Evolutionary conservation across 805 yeast genomes (phyloP).

Genomic region (Kodamaea neixiangensis): DNA sequence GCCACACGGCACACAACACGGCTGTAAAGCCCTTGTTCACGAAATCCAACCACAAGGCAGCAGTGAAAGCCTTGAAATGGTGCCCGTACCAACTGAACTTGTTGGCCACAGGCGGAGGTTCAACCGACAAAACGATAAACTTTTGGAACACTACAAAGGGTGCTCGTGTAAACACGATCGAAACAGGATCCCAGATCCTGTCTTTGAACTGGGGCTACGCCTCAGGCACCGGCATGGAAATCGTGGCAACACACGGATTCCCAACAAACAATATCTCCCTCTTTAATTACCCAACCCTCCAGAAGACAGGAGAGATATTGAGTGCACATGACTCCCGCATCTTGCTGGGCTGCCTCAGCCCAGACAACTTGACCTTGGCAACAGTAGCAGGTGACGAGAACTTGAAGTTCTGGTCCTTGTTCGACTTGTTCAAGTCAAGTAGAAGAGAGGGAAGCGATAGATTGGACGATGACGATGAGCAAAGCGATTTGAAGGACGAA

Average conservation of each 20-base stretch:
- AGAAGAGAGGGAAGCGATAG: constrained; percentile 18
- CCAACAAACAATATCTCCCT: constrained; percentile 83
- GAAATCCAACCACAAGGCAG: constrained; percentile 84
- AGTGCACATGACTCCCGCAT: constrained; percentile 91
- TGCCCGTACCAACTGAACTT: constrained; percentile 82
- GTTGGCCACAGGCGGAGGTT: constrained; percentile 97
- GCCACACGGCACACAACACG: constrained; percentile 19
- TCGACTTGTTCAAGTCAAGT: constrained; percentile 51
- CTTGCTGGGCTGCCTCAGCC: constrained; percentile 78
- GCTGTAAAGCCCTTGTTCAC: constrained; percentile 61
- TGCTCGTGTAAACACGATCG: constrained; percentile 78
- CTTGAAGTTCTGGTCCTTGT: constrained; percentile 90
- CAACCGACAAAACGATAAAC: constrained; percentile 82
- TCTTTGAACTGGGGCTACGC: constrained; percentile 89
- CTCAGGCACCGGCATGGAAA: constrained; percentile 71
- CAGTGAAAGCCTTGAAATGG: constrained; percentile 95
- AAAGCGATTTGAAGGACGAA: constrained; percentile 14
- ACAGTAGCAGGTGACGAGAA: constrained; percentile 97
- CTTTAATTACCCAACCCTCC: constrained; percentile 82
- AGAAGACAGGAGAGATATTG: constrained; percentile 81
- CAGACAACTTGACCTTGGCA: constrained; percentile 87
- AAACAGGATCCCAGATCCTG: constrained; percentile 93
- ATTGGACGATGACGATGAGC: constrained; percentile 18
- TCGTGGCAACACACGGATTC: constrained; percentile 91
- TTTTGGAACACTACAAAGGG: constrained; percentile 97